phyloP scores from a whole-genome alignment of 116 monocot genomes.

The Cymodocea nodosa region DNA sequence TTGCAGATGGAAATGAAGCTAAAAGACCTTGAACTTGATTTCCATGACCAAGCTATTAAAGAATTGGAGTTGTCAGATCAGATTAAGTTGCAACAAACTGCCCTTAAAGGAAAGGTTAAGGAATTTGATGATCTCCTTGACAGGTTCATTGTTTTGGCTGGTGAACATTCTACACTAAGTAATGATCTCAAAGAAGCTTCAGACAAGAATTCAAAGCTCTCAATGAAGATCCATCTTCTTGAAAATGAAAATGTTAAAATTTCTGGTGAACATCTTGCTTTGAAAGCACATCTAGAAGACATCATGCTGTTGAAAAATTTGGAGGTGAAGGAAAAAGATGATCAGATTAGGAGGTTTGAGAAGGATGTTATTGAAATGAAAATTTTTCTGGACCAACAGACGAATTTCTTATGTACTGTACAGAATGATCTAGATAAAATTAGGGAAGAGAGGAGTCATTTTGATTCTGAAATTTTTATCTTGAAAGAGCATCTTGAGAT shows the following conservation, averaged over 20 bases:
- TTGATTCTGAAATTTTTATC: slow-evolving; percentile 20
- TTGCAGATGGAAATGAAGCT: slow-evolving; percentile 6
- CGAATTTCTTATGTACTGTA: slow-evolving; percentile 17
- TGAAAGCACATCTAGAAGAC: slow-evolving; percentile 30
- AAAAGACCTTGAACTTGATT: slow-evolving; percentile 4
- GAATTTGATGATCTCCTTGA: slow-evolving; percentile 2
- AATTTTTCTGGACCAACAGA: slow-evolving; percentile 29
- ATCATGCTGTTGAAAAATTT: slow-evolving; percentile 16
- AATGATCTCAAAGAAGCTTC: slow-evolving; percentile 1
- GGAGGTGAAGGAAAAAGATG: slow-evolving; percentile 30
- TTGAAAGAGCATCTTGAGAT: slow-evolving; percentile 64
- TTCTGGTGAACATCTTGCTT: slow-evolving; percentile 29
- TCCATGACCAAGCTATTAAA: neutral
- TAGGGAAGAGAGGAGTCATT: slow-evolving; percentile 25
- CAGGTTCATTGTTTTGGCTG: slow-evolving; percentile 4
- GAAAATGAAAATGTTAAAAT: slow-evolving; percentile 8
- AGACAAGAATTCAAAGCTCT: slow-evolving; percentile 1
- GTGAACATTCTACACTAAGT: slow-evolving; percentile 1
- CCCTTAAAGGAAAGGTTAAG: neutral
- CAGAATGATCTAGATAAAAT: slow-evolving; percentile 27
- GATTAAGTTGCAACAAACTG: neutral
- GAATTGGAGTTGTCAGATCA: slow-evolving; percentile 6
- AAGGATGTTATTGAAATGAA: slow-evolving; percentile 36
- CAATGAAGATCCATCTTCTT: neutral
- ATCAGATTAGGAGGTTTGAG: slow-evolving; percentile 31